Base-by-base conservation (phyloP, 1,284 basidiomycete species). In the Cryptococcus sp. region DNA sequence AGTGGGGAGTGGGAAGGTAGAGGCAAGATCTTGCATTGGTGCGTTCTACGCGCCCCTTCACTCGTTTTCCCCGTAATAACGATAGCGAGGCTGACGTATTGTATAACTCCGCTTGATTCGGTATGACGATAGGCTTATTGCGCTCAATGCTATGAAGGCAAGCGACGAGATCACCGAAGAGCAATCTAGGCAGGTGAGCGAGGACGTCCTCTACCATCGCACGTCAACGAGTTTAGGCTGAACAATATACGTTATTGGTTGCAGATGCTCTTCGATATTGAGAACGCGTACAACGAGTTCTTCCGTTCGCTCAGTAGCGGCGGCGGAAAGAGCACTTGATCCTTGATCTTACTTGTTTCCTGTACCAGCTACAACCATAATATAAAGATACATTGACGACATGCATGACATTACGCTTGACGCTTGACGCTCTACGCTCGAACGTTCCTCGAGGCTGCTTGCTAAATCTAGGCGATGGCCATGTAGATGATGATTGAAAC, bases 161-260 rank as follows among this genome's bases (percentile, higher is more conserved):
- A 93, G 91, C 27, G 95, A 98, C 70, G 93, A 97, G 78, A 88
- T 99, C 53, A 89, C 90, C 0, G 94, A 99, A 60, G 94, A 98
- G 66, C 93, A 99, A 73, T 89, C 91, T 1, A 82, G 96, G 58
- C 93, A 97, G 84, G 92, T 90, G 58, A 53, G 82, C 70, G 31
- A 35, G 31, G 13, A 35, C 31, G 13, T 13, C 13, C 31, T 13
- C 10, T 2, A 35, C 13, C 7, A 35, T 5, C 25, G 25, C 25
- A 25, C 25, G 25, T 10, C 31, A 35, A 13, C 2, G 13, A 10
- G 5, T 35, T 2, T 35, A 13, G 13, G 31, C 31, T 35, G n/a
- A 41, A 8, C 13, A 16, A 48, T 53, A 48, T n/a, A 15, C 42
- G 20, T 17, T 31, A 35, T 41, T 15, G 20, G 45, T 25, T n/a